A percentile compares a stretch with the other conserved stretches of the same genome.
Conservation (phyloP, 345 rosid species). For the Chamaenerion angustifolium region DNA sequence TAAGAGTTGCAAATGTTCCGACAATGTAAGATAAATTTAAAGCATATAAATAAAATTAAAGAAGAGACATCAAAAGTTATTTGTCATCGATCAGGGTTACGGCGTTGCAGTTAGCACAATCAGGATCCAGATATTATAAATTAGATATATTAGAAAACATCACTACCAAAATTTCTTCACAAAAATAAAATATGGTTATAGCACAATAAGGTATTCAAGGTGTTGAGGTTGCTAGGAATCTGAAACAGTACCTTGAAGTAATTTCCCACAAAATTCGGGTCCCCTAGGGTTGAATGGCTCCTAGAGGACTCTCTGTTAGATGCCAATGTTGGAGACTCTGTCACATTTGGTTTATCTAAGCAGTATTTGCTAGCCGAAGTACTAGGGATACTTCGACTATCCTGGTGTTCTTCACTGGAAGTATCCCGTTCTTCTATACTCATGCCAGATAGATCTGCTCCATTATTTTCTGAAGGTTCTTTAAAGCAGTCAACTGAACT, state of each 20-base stretch:
- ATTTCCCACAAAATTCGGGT: constrained; percentile 85
- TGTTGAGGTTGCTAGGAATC: not conserved
- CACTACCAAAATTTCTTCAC: too few relatives aligned
- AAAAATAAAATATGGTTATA: too few relatives aligned
- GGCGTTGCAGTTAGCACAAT: too few relatives aligned
- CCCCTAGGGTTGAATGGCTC: constrained; percentile 59
- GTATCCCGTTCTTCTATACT: constrained; percentile 18
- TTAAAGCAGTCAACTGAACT: constrained; percentile 14
- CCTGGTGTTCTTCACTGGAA: constrained; percentile 14
- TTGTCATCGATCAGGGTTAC: too few relatives aligned
- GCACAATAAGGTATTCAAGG: too few relatives aligned
- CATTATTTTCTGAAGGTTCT: constrained; percentile 19
- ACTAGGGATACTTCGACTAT: constrained; percentile 16
- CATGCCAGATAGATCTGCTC: constrained; percentile 16
- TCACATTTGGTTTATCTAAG: constrained; percentile 14
- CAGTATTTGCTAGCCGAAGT: constrained; percentile 20
- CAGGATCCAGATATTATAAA: too few relatives aligned
- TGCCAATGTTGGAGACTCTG: constrained; percentile 17
- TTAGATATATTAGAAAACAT: too few relatives aligned
- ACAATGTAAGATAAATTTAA: too few relatives aligned
- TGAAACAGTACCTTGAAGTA: constrained; percentile 61
- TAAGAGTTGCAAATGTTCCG: not conserved
- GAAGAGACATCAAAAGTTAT: too few relatives aligned
- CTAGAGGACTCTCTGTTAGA: constrained; percentile 24
- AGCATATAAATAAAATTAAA: too few relatives aligned